Percentiles rank a stretch among this genome's conserved stretches.
Conservation (phyloP, 177 flowering plant species). For the Vitis hybrid region DNA sequence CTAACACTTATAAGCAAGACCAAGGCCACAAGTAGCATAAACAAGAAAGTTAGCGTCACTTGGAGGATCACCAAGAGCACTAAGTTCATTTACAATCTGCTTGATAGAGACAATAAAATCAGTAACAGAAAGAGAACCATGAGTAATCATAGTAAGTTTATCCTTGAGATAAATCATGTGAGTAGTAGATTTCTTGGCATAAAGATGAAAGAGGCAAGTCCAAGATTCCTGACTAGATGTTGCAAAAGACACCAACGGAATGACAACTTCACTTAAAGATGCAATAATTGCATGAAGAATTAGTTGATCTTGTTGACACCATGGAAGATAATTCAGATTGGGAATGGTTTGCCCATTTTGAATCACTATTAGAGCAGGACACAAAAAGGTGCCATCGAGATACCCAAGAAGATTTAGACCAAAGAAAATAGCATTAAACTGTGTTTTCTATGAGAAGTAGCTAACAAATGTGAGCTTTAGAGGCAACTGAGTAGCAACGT, state of each 20-base stretch:
- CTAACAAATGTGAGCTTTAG: neutral
- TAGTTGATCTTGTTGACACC: constrained; percentile 9
- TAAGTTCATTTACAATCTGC: no score
- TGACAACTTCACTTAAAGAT: neutral
- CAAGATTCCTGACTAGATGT: neutral
- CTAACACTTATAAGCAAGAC: no score
- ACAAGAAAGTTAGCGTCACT: no score
- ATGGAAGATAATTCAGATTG: neutral
- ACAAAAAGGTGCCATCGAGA: neutral
- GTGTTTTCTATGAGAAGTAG: neutral
- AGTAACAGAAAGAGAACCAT: no score
- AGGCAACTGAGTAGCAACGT: neutral
- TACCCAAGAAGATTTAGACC: neutral
- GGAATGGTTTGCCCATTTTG: constrained; percentile 2
- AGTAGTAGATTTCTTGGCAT: neutral
- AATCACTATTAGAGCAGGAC: neutral
- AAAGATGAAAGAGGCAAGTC: neutral
- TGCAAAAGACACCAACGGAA: neutral
- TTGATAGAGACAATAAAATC: no score
- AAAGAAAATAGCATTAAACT: neutral
- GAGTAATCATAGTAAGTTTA: no score
- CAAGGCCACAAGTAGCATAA: no score
- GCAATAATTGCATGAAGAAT: constrained; percentile 6
- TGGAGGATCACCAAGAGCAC: no score
- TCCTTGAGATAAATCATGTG: no score